phyloP scores from a whole-genome alignment of 768 basidiomycete genomes.

The Paxillus ammoniavirescens region DNA sequence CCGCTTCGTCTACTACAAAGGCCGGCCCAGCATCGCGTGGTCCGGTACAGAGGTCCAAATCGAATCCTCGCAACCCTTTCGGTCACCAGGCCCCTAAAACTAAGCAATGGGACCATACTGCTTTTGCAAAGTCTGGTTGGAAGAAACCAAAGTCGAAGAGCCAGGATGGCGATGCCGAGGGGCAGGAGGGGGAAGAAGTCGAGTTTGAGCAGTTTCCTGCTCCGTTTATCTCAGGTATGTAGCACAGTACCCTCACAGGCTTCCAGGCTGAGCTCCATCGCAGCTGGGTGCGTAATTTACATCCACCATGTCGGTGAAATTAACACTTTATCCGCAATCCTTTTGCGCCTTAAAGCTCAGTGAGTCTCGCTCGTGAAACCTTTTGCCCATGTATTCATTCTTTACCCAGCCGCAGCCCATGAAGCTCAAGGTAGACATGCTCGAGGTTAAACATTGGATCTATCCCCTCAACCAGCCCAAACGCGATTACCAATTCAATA shows the following conservation, averaged over 20 bases:
- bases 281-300: conserved; percentile 51
- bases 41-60: conserved; percentile 42
- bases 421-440: conserved; percentile 74
- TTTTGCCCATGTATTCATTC: not conserved
- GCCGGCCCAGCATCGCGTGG: conserved; percentile 26
- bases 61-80: conserved; percentile 40
- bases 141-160: conserved; percentile 52
- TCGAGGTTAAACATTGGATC: conserved; percentile 83
- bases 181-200: conserved; percentile 55
- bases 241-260: not conserved
- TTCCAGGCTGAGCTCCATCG: conserved; percentile 10
- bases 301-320: not conserved
- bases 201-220: conserved; percentile 87
- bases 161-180: conserved; percentile 53
- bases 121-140: conserved; percentile 78
- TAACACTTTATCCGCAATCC: conserved; percentile 5
- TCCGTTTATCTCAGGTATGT: conserved; percentile 68
- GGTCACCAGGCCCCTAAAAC: conserved; percentile 60
- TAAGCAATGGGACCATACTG: conserved; percentile 91
- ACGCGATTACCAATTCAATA: conserved; percentile 94
- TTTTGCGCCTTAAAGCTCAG: conserved; percentile 27
- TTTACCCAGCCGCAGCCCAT: conserved; percentile 61
- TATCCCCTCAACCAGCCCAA: conserved; percentile 87
- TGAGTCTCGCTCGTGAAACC: conserved; percentile 10
- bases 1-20: conserved; percentile 32